Percentiles rank a stretch among this genome's conserved stretches.
Conservation (phyloP, 2,329 filamentous ascomycete genomes). For the Pleoardoris graminearum region DNA sequence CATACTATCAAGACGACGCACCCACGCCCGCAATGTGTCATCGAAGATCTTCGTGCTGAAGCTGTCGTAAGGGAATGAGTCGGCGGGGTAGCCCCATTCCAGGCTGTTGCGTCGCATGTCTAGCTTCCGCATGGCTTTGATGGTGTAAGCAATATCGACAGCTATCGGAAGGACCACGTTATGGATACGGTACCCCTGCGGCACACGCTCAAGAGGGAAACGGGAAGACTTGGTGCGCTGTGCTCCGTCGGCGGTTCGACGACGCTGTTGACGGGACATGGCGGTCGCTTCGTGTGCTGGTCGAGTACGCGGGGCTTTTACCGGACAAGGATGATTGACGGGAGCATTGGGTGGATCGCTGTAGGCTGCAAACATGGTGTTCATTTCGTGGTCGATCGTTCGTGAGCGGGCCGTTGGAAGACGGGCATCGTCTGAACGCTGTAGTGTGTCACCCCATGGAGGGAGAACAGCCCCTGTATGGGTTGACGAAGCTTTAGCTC, state of each 20-base stretch:
- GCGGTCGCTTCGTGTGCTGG: neutral
- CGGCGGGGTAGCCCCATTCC: constrained; percentile 21
- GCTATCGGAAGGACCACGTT: constrained; percentile 15
- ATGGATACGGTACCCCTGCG: constrained; percentile 32
- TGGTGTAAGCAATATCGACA: constrained; percentile 9
- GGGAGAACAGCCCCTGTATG: neutral
- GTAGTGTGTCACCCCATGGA: neutral
- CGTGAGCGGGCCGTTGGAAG: neutral
- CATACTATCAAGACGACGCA: constrained; percentile 16
- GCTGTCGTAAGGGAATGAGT: constrained; percentile 11
- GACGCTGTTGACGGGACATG: constrained; percentile 6
- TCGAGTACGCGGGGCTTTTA: neutral
- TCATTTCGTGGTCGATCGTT: constrained; percentile 1
- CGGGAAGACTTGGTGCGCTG: constrained; percentile 41
- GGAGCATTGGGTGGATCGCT: constrained; percentile 7
- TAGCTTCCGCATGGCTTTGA: constrained; percentile 17
- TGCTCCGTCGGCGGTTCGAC: constrained; percentile 11
- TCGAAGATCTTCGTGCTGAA: constrained; percentile 12
- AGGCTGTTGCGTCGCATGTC: constrained; percentile 25
- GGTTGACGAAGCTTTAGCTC: neutral
- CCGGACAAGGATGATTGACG: neutral
- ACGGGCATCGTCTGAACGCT: neutral
- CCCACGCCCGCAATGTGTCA: constrained; percentile 20
- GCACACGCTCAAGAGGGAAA: constrained; percentile 46
- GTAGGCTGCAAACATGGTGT: constrained; percentile 1